Percentiles rank a stretch among this genome's conserved stretches.
Evolutionary conservation across 257 asterid genomes (phyloP).

Genomic region (Jacaranda mimosifolia): DNA sequence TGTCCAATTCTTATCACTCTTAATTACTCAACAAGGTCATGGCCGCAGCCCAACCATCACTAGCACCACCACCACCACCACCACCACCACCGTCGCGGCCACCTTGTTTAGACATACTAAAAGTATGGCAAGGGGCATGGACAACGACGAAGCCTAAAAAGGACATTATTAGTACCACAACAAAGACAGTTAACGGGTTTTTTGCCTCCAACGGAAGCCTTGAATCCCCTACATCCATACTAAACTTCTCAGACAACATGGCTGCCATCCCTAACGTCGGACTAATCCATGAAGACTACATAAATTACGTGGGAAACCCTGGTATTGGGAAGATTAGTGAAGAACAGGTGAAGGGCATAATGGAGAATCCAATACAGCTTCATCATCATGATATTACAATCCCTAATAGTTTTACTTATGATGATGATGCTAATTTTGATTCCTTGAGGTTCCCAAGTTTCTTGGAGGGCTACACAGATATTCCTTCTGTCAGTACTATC

Average conservation of each 20-base stretch:
- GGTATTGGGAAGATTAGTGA: constrained; percentile 6
- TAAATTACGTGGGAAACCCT: constrained; percentile 23
- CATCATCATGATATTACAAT: constrained; percentile 27
- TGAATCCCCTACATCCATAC: constrained; percentile 44
- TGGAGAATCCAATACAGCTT: constrained; percentile 34
- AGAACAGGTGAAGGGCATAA: constrained; percentile 29
- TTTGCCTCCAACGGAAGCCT: constrained; percentile 29
- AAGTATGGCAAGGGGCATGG: constrained; percentile 59
- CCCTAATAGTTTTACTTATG: not conserved
- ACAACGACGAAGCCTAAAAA: no score
- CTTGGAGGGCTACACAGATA: constrained; percentile 42
- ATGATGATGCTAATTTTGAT: constrained; percentile 11
- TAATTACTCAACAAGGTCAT: constrained; percentile 15
- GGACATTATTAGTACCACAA: not conserved
- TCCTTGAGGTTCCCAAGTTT: constrained; percentile 39
- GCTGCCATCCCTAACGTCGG: constrained; percentile 17
- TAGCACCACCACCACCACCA: constrained; percentile 31
- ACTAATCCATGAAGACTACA: not conserved
- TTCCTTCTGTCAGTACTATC: not conserved
- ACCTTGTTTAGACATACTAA: constrained; percentile 59
- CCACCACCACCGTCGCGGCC: constrained; percentile 36
- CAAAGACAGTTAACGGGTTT: not conserved
- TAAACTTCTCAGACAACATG: constrained; percentile 41
- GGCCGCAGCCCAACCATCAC: not conserved
- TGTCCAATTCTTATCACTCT: not conserved